Conservation (phyloP, 2,329 filamentous ascomycete species). For the Pseudogymnoascus sp. region DNA sequence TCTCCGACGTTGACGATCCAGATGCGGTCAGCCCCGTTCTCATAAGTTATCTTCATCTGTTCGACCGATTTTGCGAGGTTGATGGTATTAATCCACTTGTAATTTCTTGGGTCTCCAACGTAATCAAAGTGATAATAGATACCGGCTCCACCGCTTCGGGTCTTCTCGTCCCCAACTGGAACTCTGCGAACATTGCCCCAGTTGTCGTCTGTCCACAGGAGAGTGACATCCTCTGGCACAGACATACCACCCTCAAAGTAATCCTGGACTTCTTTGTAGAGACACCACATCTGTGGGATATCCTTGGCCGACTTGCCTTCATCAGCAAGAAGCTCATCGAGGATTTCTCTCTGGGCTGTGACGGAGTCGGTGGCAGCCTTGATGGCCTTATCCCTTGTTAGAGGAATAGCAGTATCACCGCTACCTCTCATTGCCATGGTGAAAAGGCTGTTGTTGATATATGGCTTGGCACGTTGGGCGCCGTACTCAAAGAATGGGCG, state of each 20-base stretch:
- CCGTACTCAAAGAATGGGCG: slow-evolving; percentile 61
- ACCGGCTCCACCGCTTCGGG: slow-evolving; percentile 50
- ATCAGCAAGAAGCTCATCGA: slow-evolving; percentile 41
- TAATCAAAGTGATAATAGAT: slow-evolving; percentile 54
- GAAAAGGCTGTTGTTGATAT: slow-evolving; percentile 54
- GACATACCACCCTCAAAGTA: slow-evolving; percentile 56
- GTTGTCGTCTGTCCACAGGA: slow-evolving; percentile 64
- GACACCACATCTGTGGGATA: slow-evolving; percentile 60
- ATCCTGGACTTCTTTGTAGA: slow-evolving; percentile 65
- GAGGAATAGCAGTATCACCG: slow-evolving; percentile 52
- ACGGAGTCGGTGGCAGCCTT: slow-evolving; percentile 52
- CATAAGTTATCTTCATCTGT: slow-evolving; percentile 54
- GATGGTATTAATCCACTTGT: slow-evolving; percentile 58
- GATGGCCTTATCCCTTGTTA: slow-evolving; percentile 47
- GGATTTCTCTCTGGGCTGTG: slow-evolving; percentile 47
- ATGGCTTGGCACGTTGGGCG: slow-evolving; percentile 53
- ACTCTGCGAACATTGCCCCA: slow-evolving; percentile 55
- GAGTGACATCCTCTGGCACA: slow-evolving; percentile 56
- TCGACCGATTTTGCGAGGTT: slow-evolving; percentile 57
- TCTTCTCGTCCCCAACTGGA: slow-evolving; percentile 48
- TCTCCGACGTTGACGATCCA: slow-evolving; percentile 60
- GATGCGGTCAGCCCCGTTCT: slow-evolving; percentile 43
- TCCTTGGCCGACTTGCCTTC: slow-evolving; percentile 34
- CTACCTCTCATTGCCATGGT: slow-evolving; percentile 64
- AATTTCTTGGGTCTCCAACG: slow-evolving; percentile 37